A percentile compares a stretch with the other conserved stretches of the same genome.
These are phyloP conservation scores for Pythium aquatile DNA, from an alignment of 352 stramenopile genomes.

Conservation along the genomic window DNA sequence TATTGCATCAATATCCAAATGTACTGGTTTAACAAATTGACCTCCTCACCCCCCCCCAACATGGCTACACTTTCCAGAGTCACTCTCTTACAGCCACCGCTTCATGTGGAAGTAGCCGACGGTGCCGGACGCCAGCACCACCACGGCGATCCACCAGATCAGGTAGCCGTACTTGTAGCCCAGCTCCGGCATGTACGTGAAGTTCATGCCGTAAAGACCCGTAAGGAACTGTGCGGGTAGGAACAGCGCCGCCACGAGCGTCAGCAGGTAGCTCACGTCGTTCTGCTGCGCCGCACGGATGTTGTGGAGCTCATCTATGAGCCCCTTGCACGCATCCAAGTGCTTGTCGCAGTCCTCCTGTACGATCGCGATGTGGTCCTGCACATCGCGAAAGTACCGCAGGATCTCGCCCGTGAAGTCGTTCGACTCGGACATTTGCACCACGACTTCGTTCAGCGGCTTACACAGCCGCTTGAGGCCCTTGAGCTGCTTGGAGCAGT, in stretches of 20 bases:
- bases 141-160: slow-evolving; percentile 70
- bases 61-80: background rate
- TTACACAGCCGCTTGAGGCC: slow-evolving; percentile 74
- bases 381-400: slow-evolving; percentile 82
- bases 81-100: slow-evolving; percentile 50
- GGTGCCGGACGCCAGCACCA: slow-evolving; percentile 43
- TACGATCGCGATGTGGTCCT: slow-evolving; percentile 81
- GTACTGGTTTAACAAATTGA: slow-evolving; percentile 11
- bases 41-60: background rate
- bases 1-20: background rate
- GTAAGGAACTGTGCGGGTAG: slow-evolving; percentile 86
- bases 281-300: slow-evolving; percentile 60
- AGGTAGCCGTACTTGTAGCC: slow-evolving; percentile 73
- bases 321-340: slow-evolving; percentile 58
- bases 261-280: slow-evolving; percentile 80
- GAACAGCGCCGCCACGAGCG: slow-evolving; percentile 79
- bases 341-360: slow-evolving; percentile 81
- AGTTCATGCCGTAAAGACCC: slow-evolving; percentile 90
- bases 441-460: slow-evolving; percentile 67
- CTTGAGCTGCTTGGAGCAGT: slow-evolving; percentile 70
- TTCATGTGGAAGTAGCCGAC: slow-evolving; percentile 72
- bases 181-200: slow-evolving; percentile 84
- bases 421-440: slow-evolving; percentile 65
- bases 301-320: slow-evolving; percentile 73
- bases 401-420: slow-evolving; percentile 71